These are phyloP conservation scores for Kluyveromyces wickerhamii DNA, from an alignment of 805 yeast genomes.

Conservation along the genomic window DNA sequence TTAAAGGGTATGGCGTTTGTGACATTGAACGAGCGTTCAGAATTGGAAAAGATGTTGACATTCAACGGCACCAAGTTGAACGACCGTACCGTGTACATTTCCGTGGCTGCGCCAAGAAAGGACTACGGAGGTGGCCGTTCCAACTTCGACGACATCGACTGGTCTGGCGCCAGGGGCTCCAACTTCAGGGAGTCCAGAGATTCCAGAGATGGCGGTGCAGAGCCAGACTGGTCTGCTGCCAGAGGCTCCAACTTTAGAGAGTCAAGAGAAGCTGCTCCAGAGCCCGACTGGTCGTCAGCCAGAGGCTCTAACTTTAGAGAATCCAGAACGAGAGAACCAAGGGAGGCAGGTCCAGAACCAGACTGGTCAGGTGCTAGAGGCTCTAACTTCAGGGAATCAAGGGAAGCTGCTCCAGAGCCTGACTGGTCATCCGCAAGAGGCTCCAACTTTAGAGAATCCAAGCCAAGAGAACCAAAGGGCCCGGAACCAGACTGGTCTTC, in stretches of 20 bases:
- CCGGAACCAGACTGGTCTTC: slow-evolving; percentile 37
- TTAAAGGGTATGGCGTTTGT: slow-evolving; percentile 86
- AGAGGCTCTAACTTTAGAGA: slow-evolving; percentile 25
- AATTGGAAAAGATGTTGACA: slow-evolving; percentile 63
- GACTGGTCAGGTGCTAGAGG: slow-evolving; percentile 48
- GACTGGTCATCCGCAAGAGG: slow-evolving; percentile 52
- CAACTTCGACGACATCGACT: slow-evolving; percentile 24
- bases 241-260: slow-evolving; percentile 36
- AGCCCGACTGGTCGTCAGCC: slow-evolving; percentile 41
- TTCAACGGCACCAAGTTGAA: slow-evolving; percentile 61
- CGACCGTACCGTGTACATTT: slow-evolving; percentile 63
- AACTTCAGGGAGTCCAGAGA: slow-evolving; percentile 33
- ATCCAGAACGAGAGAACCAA: slow-evolving; percentile 25
- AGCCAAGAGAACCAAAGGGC: slow-evolving; percentile 30
- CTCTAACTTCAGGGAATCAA: slow-evolving; percentile 26
- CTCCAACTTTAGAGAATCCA: slow-evolving; percentile 23
- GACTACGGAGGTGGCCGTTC: slow-evolving; percentile 35
- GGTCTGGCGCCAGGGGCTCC: slow-evolving; percentile 23
- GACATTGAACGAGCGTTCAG: slow-evolving; percentile 70
- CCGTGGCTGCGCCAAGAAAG: slow-evolving; percentile 69
- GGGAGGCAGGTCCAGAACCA: slow-evolving; percentile 35
- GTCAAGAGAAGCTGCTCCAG: slow-evolving; percentile 24
- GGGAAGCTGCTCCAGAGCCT: slow-evolving; percentile 42
- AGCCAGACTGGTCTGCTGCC: slow-evolving; percentile 45
- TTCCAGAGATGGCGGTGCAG: slow-evolving; percentile 35